phyloP scores from a whole-genome alignment of 208 protist species.

The Trichomonas tenax region DNA sequence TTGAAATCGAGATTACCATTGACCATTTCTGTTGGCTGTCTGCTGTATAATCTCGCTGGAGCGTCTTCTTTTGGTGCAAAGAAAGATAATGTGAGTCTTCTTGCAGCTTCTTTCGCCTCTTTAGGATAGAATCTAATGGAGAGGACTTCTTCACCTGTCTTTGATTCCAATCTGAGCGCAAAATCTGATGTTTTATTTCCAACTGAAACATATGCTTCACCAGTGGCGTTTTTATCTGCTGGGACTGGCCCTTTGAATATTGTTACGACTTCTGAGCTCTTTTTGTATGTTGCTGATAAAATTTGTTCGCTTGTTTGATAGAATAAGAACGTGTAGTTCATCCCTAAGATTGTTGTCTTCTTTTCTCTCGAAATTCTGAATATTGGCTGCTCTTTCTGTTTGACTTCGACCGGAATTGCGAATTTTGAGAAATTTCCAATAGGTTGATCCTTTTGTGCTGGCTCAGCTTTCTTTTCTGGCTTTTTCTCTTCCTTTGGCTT shows the following conservation, averaged over 20 bases:
- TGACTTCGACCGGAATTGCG: not conserved
- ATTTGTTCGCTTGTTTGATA: not conserved
- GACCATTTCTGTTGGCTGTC: not conserved
- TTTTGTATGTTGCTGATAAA: not conserved
- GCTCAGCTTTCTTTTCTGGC: not conserved
- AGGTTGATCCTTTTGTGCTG: not conserved
- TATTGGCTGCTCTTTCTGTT: not conserved
- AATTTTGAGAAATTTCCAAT: not conserved
- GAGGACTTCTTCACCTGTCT: not conserved
- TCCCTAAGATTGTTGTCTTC: not conserved
- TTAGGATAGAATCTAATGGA: not conserved
- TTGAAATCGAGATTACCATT: not conserved
- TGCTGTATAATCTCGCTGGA: not conserved
- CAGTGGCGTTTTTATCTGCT: not conserved
- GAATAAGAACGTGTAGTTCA: not conserved
- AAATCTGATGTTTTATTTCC: not conserved
- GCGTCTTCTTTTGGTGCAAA: not conserved
- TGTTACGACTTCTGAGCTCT: not conserved
- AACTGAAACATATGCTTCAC: not conserved
- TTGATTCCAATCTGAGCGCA: not conserved
- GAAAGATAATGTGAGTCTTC: not conserved
- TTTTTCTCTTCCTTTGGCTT: not conserved
- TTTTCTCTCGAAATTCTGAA: not conserved
- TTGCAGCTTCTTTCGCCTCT: not conserved
- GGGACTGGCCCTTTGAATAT: not conserved